Percentiles rank a stretch among this genome's conserved stretches.
These are phyloP conservation scores for Penicillium psychrofluorescens DNA, from an alignment of 495 filamentous ascomycete species.

Conservation along the genomic window DNA sequence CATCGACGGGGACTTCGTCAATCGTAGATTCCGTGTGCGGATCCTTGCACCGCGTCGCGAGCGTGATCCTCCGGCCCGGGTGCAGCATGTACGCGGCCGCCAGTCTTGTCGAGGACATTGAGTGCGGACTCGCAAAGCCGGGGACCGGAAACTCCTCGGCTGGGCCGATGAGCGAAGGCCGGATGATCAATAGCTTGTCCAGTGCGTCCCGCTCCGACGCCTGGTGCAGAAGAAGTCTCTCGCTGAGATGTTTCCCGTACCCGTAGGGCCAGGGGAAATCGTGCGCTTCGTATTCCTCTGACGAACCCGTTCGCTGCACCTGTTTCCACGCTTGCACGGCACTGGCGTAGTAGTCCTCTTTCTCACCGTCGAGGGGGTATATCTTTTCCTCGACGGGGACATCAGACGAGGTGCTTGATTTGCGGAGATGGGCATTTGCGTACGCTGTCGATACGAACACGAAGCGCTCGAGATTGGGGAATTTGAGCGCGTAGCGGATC, in stretches of 20 bases:
- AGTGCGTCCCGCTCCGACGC: constrained; percentile 11
- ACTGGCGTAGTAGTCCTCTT: constrained; percentile 3
- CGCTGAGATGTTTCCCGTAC: constrained; percentile 18
- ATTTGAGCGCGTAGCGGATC: constrained; percentile 16
- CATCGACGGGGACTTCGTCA: constrained; percentile 29
- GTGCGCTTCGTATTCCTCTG: constrained; percentile 16
- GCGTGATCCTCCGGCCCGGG: constrained; percentile 12
- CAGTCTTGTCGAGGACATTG: constrained; percentile 13
- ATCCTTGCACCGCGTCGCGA: constrained; percentile 8
- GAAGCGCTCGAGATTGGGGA: constrained; percentile 17
- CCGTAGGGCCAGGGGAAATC: constrained; percentile 22
- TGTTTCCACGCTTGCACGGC: constrained; percentile 11
- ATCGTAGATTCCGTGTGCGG: constrained; percentile 18
- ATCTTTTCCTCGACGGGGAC: constrained; percentile 11
- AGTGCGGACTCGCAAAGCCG: constrained; percentile 12
- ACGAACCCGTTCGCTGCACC: constrained; percentile 12
- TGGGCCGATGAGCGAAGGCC: constrained; percentile 17
- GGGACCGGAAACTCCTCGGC: constrained; percentile 15
- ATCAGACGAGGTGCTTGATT: not conserved
- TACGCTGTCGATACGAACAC: constrained; percentile 1
- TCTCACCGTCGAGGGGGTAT: constrained; percentile 9
- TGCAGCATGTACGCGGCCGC: constrained; percentile 19
- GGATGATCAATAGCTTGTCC: constrained; percentile 18
- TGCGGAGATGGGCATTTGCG: constrained; percentile 1
- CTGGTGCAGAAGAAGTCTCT: constrained; percentile 11